These are phyloP conservation scores for Fistulifera solaris DNA, from an alignment of 108 stramenopile genomes.

Conservation along the genomic window DNA sequence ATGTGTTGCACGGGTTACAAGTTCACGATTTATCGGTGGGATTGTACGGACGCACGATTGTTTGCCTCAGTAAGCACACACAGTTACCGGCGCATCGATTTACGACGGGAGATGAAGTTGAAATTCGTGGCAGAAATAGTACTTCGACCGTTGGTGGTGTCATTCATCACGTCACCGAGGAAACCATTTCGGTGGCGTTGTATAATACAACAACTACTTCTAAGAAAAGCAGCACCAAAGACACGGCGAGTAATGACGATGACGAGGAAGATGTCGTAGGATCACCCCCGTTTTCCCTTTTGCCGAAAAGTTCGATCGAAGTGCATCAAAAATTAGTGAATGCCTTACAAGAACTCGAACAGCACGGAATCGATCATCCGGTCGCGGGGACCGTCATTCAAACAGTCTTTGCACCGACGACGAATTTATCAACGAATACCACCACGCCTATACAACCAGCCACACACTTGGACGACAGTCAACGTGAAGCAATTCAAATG, in stretches of 20 bases:
- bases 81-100: conserved; percentile 68
- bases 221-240: conserved; percentile 8
- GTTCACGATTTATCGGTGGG: conserved; percentile 58
- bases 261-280: conserved; percentile 24
- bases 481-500: conserved; percentile 66
- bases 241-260: conserved; percentile 21
- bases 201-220: conserved; percentile 16
- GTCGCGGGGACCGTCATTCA: conserved; percentile 54
- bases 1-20: conserved; percentile 26
- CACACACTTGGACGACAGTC: conserved; percentile 58
- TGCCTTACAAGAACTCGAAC: conserved; percentile 55
- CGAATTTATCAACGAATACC: not conserved
- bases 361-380: conserved; percentile 49
- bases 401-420: conserved; percentile 40
- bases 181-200: conserved; percentile 56
- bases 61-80: conserved; percentile 19
- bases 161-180: conserved; percentile 58
- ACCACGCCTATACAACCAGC: not conserved
- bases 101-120: conserved; percentile 81
- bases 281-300: conserved; percentile 44
- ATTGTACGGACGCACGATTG: conserved; percentile 74
- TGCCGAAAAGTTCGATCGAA: conserved; percentile 63
- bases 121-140: conserved; percentile 45
- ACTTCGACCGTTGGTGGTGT: conserved; percentile 35
- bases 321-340: conserved; percentile 61